phyloP scores from a whole-genome alignment of 352 stramenopile species.

The Peronospora belbahrii region DNA sequence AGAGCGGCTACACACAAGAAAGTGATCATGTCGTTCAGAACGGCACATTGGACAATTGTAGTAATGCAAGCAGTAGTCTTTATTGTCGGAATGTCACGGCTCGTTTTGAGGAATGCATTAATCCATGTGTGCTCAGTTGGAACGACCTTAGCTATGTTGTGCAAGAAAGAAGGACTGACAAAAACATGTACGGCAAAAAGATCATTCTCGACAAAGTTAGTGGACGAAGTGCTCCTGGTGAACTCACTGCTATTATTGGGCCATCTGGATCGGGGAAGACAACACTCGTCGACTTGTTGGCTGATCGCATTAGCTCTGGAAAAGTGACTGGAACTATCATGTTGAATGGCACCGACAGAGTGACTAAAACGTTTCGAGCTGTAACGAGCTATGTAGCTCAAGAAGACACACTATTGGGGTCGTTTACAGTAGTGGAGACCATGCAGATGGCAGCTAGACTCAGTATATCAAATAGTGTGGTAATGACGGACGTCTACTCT shows the following conservation, averaged over 20 bases:
- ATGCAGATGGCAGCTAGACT: slow-evolving; percentile 55
- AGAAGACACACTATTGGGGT: slow-evolving; percentile 52
- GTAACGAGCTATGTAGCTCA: slow-evolving; percentile 63
- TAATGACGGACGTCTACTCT: slow-evolving; percentile 13
- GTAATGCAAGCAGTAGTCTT: slow-evolving; percentile 10
- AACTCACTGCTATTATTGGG: slow-evolving; percentile 61
- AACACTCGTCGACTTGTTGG: slow-evolving; percentile 54
- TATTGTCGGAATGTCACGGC: slow-evolving; percentile 5
- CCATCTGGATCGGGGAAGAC: slow-evolving; percentile 57
- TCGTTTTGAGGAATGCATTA: slow-evolving; percentile 22
- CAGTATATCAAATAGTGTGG: slow-evolving; percentile 33
- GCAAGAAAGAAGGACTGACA: neutral
- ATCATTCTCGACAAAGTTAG: slow-evolving; percentile 46
- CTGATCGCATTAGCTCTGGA: slow-evolving; percentile 48
- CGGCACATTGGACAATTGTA: slow-evolving; percentile 15
- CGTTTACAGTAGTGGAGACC: slow-evolving; percentile 62
- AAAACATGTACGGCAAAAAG: slow-evolving; percentile 13
- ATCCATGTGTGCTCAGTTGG: slow-evolving; percentile 11
- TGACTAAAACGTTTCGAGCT: slow-evolving; percentile 32
- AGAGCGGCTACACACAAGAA: slow-evolving; percentile 21
- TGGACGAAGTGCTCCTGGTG: slow-evolving; percentile 37
- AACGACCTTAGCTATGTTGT: slow-evolving; percentile 10
- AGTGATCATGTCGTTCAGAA: slow-evolving; percentile 12
- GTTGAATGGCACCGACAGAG: slow-evolving; percentile 33
- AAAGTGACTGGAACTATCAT: slow-evolving; percentile 37